These are phyloP conservation scores for Catunica adiposa DNA, from an alignment of 2,329 filamentous ascomycete species.

Conservation along the genomic window DNA sequence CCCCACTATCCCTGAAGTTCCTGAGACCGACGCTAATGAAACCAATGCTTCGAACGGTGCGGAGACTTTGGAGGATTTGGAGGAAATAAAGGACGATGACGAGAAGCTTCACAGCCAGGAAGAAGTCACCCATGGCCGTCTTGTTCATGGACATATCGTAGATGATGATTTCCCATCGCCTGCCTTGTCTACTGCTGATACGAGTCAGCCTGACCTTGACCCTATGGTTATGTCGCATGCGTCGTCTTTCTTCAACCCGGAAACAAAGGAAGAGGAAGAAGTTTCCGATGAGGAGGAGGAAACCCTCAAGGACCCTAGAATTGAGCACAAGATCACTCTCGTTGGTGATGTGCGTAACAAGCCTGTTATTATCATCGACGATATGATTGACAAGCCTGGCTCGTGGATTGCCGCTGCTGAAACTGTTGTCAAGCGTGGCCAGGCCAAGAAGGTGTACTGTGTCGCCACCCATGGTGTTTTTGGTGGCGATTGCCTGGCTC, in stretches of 20 bases:
- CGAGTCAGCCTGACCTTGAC: slow-evolving; percentile 52
- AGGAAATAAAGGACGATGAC: slow-evolving; percentile 34
- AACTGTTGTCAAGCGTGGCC: slow-evolving; percentile 83
- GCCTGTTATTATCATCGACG: slow-evolving; percentile 87
- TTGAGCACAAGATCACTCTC: slow-evolving; percentile 93
- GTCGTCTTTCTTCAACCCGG: slow-evolving; percentile 62
- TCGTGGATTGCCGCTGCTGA: slow-evolving; percentile 97
- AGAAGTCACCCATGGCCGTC: slow-evolving; percentile 78
- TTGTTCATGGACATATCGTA: slow-evolving; percentile 89
- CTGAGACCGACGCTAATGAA: slow-evolving; percentile 6
- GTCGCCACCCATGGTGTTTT: slow-evolving; percentile 96
- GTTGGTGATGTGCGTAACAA: slow-evolving; percentile 83
- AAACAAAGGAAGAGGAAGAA: slow-evolving; percentile 57
- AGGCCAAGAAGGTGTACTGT: slow-evolving; percentile 87
- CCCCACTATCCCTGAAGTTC: slow-evolving; percentile 10
- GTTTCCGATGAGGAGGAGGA: slow-evolving; percentile 89
- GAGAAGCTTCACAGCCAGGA: slow-evolving; percentile 60
- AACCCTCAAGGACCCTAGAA: slow-evolving; percentile 57
- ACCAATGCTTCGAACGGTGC: not conserved
- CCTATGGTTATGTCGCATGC: slow-evolving; percentile 66
- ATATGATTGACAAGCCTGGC: slow-evolving; percentile 96
- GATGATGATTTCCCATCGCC: slow-evolving; percentile 84
- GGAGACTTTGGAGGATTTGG: not conserved
- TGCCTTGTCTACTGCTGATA: slow-evolving; percentile 49
- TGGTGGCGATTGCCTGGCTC: slow-evolving; percentile 71